phyloP scores from a whole-genome alignment of 73 alveolate genomes.

The Blepharisma japonicum region DNA sequence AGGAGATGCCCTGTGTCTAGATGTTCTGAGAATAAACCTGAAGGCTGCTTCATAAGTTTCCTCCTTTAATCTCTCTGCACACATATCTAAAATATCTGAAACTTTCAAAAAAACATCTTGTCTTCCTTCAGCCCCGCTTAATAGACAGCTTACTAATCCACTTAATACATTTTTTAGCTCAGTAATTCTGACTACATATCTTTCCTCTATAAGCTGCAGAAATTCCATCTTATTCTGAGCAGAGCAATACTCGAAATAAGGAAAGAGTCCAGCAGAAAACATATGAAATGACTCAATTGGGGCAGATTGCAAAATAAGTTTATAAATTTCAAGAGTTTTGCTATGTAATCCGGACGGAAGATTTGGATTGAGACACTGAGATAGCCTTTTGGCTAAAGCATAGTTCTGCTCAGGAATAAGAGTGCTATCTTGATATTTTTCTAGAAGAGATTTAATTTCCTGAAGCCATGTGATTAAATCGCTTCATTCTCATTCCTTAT shows the following conservation, averaged over 20 bases:
- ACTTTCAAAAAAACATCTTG: background rate
- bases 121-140: slow-evolving; percentile 1
- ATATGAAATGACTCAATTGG: background rate
- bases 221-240: background rate
- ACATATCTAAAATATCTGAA: background rate
- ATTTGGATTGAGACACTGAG: slow-evolving; percentile 21
- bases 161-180: background rate
- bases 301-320: background rate
- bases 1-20: background rate
- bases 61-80: background rate
- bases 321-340: background rate
- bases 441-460: slow-evolving; percentile 6
- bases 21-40: background rate
- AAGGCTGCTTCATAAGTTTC: background rate
- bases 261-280: slow-evolving; percentile 20
- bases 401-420: too few relatives aligned
- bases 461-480: slow-evolving; percentile 11
- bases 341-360: background rate
- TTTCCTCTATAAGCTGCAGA: background rate
- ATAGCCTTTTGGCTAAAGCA: background rate
- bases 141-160: slow-evolving; percentile 4
- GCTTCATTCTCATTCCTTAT: slow-evolving; percentile 10
- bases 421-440: background rate
- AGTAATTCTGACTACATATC: background rate
- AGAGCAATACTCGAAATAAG: slow-evolving; percentile 17